Percentiles rank a stretch among this genome's conserved stretches.
Evolutionary conservation across 495 filamentous ascomycete species (phyloP).

Genomic region (Aspergillus saccharolyticus): DNA sequence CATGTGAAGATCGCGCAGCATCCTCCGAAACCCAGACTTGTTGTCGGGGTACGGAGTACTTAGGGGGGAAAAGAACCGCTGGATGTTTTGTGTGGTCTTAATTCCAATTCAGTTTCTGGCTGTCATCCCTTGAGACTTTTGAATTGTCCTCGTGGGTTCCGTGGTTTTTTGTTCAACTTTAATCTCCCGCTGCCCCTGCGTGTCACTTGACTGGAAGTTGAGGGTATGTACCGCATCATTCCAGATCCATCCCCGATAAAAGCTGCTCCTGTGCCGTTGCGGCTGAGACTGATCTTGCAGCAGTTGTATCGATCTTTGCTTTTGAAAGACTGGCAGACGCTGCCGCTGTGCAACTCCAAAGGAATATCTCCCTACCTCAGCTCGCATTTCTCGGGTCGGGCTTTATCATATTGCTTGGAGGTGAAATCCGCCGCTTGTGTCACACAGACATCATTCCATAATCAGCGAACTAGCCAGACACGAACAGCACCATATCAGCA

Average conservation of each 20-base stretch:
- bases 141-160: background rate
- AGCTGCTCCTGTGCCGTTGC: background rate
- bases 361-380: background rate
- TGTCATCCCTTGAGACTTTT: background rate
- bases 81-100: background rate
- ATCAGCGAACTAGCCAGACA: background rate
- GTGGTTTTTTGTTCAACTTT: slow-evolving; percentile 3
- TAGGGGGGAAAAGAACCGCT: background rate
- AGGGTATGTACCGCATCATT: background rate
- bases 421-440: background rate
- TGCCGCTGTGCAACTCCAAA: background rate
- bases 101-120: no score
- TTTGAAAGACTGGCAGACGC: background rate
- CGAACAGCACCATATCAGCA: slow-evolving; percentile 12
- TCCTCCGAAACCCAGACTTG: background rate
- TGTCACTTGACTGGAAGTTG: background rate
- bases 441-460: background rate
- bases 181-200: background rate
- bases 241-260: background rate
- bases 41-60: background rate
- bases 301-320: background rate
- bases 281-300: background rate
- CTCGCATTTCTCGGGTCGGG: slow-evolving; percentile 3
- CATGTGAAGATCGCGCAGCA: background rate
- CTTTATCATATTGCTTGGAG: background rate